Evolutionary conservation across 2,329 filamentous ascomycete species (phyloP).

Genomic region (Zymoseptoria ardabiliae): DNA sequence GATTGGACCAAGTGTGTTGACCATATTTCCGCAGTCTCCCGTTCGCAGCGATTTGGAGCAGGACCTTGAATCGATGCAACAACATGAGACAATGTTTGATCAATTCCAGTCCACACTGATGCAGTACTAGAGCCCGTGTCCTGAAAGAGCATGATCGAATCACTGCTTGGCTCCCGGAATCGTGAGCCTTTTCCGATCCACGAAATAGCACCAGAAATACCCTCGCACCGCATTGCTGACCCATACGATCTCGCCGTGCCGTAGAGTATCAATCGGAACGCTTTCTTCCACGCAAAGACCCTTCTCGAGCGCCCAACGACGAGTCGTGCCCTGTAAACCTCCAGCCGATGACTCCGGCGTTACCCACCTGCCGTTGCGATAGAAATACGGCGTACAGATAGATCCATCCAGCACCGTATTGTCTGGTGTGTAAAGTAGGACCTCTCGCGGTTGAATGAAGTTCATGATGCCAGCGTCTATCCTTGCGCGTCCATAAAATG

Average conservation of each 20-base stretch:
- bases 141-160: not conserved
- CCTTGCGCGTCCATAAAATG: constrained; percentile 65
- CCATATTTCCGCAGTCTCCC: constrained; percentile 20
- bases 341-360: constrained; percentile 65
- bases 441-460: constrained; percentile 50
- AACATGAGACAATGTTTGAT: too few relatives aligned
- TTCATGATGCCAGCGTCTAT: constrained; percentile 48
- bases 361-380: constrained; percentile 64
- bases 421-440: constrained; percentile 62
- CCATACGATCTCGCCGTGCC: constrained; percentile 73
- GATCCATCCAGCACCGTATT: constrained; percentile 74
- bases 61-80: constrained; percentile 10
- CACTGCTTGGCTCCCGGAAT: not conserved
- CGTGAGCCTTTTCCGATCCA: not conserved
- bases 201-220: constrained; percentile 43
- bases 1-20: constrained; percentile 30
- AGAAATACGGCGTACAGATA: constrained; percentile 75
- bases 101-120: too few relatives aligned
- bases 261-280: constrained; percentile 53
- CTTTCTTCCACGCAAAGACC: constrained; percentile 59
- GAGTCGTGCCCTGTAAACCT: constrained; percentile 74
- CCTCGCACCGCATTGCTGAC: constrained; percentile 82
- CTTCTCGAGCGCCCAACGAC: constrained; percentile 71
- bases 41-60: constrained; percentile 19
- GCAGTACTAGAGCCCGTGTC: too few relatives aligned